Percentiles rank a stretch among this genome's conserved stretches.
Conservation (phyloP, 1,139 yeast genomes). For the Scheffersomyces segobiensis region DNA sequence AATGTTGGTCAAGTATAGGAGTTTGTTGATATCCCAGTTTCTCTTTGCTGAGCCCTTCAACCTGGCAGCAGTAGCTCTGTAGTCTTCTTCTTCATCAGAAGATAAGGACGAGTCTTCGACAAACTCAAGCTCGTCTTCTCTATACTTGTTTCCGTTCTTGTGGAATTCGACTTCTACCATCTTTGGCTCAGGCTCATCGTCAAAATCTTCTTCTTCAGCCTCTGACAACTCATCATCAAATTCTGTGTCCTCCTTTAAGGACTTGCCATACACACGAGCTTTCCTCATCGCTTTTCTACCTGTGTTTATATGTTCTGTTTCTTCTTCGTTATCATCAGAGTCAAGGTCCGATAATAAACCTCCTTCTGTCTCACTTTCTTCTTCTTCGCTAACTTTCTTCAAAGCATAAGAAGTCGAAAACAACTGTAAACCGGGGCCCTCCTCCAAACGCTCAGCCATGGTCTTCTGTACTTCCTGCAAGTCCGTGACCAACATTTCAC, state of each 20-base stretch:
- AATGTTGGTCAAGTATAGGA: conserved; percentile 75
- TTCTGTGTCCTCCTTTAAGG: conserved; percentile 51
- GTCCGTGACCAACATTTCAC: conserved; percentile 77
- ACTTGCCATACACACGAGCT: conserved; percentile 59
- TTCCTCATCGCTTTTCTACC: conserved; percentile 65
- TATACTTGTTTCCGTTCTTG: conserved; percentile 30
- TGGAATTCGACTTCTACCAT: conserved; percentile 52
- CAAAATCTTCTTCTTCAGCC: conserved; percentile 33
- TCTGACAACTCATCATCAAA: conserved; percentile 40
- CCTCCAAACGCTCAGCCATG: conserved; percentile 59
- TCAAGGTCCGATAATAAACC: conserved; percentile 32
- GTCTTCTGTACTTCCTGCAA: conserved; percentile 70
- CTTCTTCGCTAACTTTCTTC: conserved; percentile 40
- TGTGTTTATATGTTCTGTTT: conserved; percentile 30
- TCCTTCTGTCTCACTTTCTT: conserved; percentile 37
- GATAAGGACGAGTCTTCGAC: conserved; percentile 48
- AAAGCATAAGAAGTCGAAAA: conserved; percentile 61
- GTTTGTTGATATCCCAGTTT: conserved; percentile 78
- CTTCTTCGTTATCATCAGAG: conserved; percentile 27
- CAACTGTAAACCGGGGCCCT: conserved; percentile 71
- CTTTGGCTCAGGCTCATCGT: conserved; percentile 39
- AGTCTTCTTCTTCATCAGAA: conserved; percentile 38
- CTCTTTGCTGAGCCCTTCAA: conserved; percentile 39
- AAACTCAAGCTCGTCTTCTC: conserved; percentile 52
- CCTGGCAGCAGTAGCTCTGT: conserved; percentile 49